Evolutionary conservation across 257 asterid species (phyloP), one percentile per base, ranked within the genome.

Genomic region (Scutellaria barbata): DNA sequence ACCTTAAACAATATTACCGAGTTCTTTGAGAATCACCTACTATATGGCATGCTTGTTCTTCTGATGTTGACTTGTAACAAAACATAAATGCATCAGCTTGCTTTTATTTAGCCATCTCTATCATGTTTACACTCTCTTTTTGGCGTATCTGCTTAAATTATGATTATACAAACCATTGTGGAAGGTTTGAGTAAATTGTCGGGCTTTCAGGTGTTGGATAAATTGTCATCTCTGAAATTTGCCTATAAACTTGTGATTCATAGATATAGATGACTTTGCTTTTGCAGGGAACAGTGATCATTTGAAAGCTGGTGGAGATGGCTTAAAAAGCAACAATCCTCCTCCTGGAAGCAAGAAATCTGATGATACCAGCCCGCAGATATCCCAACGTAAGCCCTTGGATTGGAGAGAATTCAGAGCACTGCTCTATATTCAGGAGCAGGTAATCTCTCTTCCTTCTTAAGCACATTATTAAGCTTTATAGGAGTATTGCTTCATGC

Each of bases 371-470:
- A 76, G 84, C 71, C 72, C 88, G 14, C 85, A 76, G 63, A 85
- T 83, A 61, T 47, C 89, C 54, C 83, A 77, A 39, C 80, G 20
- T 60, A 88, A 91, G 71, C 91, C 95, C 52, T 81, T 85, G 76
- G 85, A 85, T 72, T 85, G 90, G 90, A 85, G 90, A 83, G 90
- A 85, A 71, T 85, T 85, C 51, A 79, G 90, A 79, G 86, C 90
- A 17, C 76, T 72, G 68, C 95, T 88, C 77, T 94, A 91, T 95
- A 17, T 59, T 62, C 82, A 77, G 77, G 90, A 85, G 80, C 85
- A 77, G 90, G 88, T 85, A 79, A 30, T 33, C 48, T 25, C 41
- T 57, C 41, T 53, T 50, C 54, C 58, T 55, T 60, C 64, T 61
- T 66, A 50, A 35, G 56, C 40, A 51, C 73, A 66, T 85, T 75